These are phyloP conservation scores for Macrophomina tecta DNA, from an alignment of 2,329 filamentous ascomycete species.

Conservation along the genomic window DNA sequence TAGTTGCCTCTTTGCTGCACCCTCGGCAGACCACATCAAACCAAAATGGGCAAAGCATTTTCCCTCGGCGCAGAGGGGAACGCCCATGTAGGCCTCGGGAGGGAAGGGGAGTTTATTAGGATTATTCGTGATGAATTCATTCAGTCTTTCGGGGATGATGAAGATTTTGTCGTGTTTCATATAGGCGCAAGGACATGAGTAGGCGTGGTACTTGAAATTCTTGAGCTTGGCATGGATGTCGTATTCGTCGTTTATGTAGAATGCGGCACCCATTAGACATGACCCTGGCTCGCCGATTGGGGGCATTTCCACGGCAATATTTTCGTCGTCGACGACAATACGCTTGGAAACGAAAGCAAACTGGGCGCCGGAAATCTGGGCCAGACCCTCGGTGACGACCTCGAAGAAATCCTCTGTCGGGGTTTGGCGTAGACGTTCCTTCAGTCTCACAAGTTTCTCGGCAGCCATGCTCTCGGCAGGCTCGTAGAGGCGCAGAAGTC, in stretches of 20 bases:
- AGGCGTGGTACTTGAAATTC: slow-evolving; percentile 69
- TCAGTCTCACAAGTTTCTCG: slow-evolving; percentile 66
- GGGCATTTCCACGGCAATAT: slow-evolving; percentile 65
- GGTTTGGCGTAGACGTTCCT: slow-evolving; percentile 59
- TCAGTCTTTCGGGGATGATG: slow-evolving; percentile 67
- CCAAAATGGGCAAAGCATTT: slow-evolving; percentile 74
- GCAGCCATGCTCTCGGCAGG: slow-evolving; percentile 65
- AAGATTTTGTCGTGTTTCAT: slow-evolving; percentile 77
- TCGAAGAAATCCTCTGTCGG: slow-evolving; percentile 68
- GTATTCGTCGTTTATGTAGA: slow-evolving; percentile 69
- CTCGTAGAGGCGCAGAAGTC: slow-evolving; percentile 41
- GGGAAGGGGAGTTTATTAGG: slow-evolving; percentile 66
- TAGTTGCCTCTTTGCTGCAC: slow-evolving; percentile 60
- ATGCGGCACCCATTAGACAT: slow-evolving; percentile 68
- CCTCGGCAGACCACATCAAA: slow-evolving; percentile 72
- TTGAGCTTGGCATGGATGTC: slow-evolving; percentile 60
- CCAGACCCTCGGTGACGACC: slow-evolving; percentile 67
- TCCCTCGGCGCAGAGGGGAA: slow-evolving; percentile 68
- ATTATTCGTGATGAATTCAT: slow-evolving; percentile 64
- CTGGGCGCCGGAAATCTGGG: slow-evolving; percentile 67
- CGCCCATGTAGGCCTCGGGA: slow-evolving; percentile 70
- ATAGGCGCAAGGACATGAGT: slow-evolving; percentile 68
- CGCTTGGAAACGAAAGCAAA: slow-evolving; percentile 72
- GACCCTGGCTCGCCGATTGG: slow-evolving; percentile 66
- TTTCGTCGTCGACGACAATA: slow-evolving; percentile 64